Evolutionary conservation across 352 stramenopile species (phyloP).

Genomic region (Phytophthora melonis): DNA sequence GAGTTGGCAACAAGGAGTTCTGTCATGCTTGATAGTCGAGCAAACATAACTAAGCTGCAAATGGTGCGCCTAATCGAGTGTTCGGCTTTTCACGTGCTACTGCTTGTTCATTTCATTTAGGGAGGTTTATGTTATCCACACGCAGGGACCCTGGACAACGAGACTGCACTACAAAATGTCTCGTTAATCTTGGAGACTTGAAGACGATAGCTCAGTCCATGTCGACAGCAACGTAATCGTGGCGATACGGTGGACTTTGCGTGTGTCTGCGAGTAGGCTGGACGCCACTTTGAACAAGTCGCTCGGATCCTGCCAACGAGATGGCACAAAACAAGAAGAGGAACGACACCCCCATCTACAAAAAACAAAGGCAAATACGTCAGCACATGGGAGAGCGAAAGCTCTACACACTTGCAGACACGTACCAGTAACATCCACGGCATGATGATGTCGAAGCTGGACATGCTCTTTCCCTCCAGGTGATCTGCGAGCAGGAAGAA

Average conservation of each 20-base stretch:
- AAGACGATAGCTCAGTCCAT: slow-evolving; percentile 35
- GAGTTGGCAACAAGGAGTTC: neutral
- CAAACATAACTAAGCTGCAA: slow-evolving; percentile 14
- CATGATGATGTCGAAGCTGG: slow-evolving; percentile 77
- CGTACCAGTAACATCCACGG: slow-evolving; percentile 82
- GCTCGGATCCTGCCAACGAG: slow-evolving; percentile 56
- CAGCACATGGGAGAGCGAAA: slow-evolving; percentile 10
- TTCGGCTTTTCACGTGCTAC: slow-evolving; percentile 6
- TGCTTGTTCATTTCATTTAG: neutral
- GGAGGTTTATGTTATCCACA: neutral
- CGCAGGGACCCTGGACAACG: neutral
- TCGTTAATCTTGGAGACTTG: neutral
- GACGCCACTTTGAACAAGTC: slow-evolving; percentile 45
- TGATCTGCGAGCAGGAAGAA: slow-evolving; percentile 75
- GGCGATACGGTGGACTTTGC: slow-evolving; percentile 52
- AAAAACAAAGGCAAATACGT: slow-evolving; percentile 10
- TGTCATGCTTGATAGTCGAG: slow-evolving; percentile 3
- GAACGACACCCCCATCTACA: slow-evolving; percentile 63
- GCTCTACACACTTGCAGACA: slow-evolving; percentile 7
- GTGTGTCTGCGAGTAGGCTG: slow-evolving; percentile 29
- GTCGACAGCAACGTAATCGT: slow-evolving; percentile 66
- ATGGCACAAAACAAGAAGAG: slow-evolving; percentile 79
- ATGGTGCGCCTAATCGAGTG: slow-evolving; percentile 17
- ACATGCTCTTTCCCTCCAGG: slow-evolving; percentile 67
- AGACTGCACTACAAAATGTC: neutral